Percentiles rank a stretch among this genome's conserved stretches.
These are phyloP conservation scores for Fusarium pininemorale DNA, from an alignment of 2,329 filamentous ascomycete species.

Conservation along the genomic window DNA sequence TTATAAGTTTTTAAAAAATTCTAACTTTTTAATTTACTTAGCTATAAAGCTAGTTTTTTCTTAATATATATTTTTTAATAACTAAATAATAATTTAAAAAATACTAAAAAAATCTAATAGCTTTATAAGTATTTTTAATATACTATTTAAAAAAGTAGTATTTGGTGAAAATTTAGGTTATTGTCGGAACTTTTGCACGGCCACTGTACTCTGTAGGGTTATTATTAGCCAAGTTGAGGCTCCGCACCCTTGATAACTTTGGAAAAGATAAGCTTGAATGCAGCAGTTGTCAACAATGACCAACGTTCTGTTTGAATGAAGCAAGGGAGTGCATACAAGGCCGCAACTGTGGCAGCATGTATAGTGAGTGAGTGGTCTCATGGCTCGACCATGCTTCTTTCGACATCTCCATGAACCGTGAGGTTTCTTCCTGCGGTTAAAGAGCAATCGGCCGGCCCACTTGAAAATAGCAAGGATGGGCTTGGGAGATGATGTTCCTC, in stretches of 20 bases:
- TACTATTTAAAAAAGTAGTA: too few relatives aligned
- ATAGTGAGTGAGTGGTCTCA: background rate
- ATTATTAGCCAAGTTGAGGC: slow-evolving; percentile 15
- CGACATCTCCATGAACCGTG: background rate
- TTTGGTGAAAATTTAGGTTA: too few relatives aligned
- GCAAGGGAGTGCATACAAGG: background rate
- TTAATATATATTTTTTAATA: too few relatives aligned
- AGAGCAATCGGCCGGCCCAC: background rate
- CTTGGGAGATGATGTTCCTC: slow-evolving; percentile 7
- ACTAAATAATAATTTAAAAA: too few relatives aligned
- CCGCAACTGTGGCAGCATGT: background rate
- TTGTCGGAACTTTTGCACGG: too few relatives aligned
- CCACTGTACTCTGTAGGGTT: too few relatives aligned
- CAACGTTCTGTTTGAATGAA: background rate
- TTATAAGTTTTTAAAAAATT: too few relatives aligned
- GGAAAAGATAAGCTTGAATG: slow-evolving; percentile 9
- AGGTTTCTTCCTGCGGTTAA: background rate
- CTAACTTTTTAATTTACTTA: too few relatives aligned
- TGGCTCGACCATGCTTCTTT: background rate
- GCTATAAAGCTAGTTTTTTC: too few relatives aligned
- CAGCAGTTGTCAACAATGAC: background rate
- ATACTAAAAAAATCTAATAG: too few relatives aligned
- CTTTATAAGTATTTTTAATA: too few relatives aligned
- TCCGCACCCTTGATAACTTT: slow-evolving; percentile 1
- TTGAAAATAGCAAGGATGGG: slow-evolving; percentile 7